phyloP scores from a whole-genome alignment of 1,284 basidiomycete genomes.

The Xanthoconium separans region DNA sequence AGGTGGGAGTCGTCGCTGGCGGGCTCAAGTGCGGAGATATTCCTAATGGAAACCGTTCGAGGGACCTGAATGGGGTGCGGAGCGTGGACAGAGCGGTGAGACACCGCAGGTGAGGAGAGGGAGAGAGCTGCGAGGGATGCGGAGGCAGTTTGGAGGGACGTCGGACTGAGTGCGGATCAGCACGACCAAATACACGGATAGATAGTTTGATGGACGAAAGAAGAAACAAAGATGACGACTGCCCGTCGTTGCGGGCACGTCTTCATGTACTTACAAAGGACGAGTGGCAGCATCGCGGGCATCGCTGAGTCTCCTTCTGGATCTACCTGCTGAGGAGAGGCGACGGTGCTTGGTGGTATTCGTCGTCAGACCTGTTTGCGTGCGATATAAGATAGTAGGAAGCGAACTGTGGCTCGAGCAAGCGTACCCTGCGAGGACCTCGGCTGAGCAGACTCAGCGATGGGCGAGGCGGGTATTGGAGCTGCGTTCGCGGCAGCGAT shows the following conservation, averaged over 20 bases:
- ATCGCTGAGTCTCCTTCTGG: slow-evolving; percentile 68
- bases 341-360: slow-evolving; percentile 55
- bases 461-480: slow-evolving; percentile 42
- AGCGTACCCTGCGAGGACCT: slow-evolving; percentile 20
- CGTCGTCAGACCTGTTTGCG: slow-evolving; percentile 28
- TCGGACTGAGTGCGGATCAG: slow-evolving; percentile 37
- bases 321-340: slow-evolving; percentile 65
- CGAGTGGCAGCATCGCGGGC: slow-evolving; percentile 70
- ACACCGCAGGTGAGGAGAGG: slow-evolving; percentile 50
- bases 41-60: neutral
- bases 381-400: slow-evolving; percentile 3
- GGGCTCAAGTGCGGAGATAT: slow-evolving; percentile 2
- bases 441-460: slow-evolving; percentile 20
- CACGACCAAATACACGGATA: neutral
- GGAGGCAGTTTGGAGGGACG: slow-evolving; percentile 44
- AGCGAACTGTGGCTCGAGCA: neutral
- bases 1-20: slow-evolving; percentile 18
- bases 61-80: slow-evolving; percentile 16
- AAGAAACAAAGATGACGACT: neutral
- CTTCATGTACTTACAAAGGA: slow-evolving; percentile 58
- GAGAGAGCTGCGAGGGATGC: slow-evolving; percentile 48
- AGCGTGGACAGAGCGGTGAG: slow-evolving; percentile 20
- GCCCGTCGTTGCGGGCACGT: slow-evolving; percentile 1
- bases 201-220: neutral
- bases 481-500: slow-evolving; percentile 52